Evolutionary conservation across 257 asterid species (phyloP), one percentile per base, ranked within the genome.

Genomic region (Forsythia viridissima): DNA sequence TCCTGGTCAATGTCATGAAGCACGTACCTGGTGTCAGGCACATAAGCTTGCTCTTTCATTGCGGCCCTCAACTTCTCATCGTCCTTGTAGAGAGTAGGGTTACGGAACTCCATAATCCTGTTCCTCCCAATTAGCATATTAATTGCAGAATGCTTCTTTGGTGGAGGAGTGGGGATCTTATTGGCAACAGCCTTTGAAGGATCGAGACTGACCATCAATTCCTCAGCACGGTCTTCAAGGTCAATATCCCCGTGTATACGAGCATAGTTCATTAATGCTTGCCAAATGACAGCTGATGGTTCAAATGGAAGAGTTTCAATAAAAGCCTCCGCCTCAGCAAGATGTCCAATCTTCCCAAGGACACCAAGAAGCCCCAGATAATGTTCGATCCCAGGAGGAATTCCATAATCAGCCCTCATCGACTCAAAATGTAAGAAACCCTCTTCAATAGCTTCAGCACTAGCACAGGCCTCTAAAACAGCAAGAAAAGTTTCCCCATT

Each of bases 1-100:
- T 95, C 99, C 85, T 93, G 98, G 84, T 95, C 99, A 80, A 95
- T 95, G 89, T 95, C 98, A 37, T 93, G 99, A 44, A 93, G 97
- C 73, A 93, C 99, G 24, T 93, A 95, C 78, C 98, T 85, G 4
- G 98, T 95, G 75, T 95, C 98, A 10, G 98, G 99, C 52, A 93
- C 97, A 79, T 95, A 95, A 40, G 85, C 94, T 81, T 95, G 97
- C 73, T 92, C 94, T 85, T 95, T 88, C 89, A 87, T 92, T 1
- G 98, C 98, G 40, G 89, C 96, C 86, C 91, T 83, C 78, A 92
- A 59, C 88, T 95, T 95, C 84, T 95, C 99, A 1, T 93, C 99
- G 40, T 95, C 99, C 88, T 95, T 95, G 82, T 88, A 95, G 0
- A 93, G 89, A 10, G 96, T 88, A 11, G 89, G 93, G 70, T 84